Percentiles rank a stretch among this genome's conserved stretches.
Conservation (phyloP, 2,329 filamentous ascomycete species). For the Alternaria solani region DNA sequence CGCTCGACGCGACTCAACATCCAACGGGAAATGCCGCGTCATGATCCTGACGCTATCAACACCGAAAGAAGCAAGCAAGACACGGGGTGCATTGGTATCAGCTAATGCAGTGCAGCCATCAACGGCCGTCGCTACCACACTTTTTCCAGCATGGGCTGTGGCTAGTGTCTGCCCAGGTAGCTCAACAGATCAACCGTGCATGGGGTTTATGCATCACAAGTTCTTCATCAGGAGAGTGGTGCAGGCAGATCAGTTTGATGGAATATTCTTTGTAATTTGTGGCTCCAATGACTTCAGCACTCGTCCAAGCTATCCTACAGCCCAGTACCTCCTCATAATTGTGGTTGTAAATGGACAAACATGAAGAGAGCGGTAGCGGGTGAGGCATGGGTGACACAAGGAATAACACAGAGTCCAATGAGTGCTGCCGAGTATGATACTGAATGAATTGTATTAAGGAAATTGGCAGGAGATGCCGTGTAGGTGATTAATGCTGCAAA, state of each 20-base stretch:
- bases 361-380: constrained; percentile 39
- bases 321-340: constrained; percentile 30
- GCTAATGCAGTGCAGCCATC: constrained; percentile 1
- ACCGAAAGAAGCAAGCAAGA: neutral
- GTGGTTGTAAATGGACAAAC: constrained; percentile 30
- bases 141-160: neutral
- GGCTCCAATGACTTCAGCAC: constrained; percentile 29
- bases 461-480: constrained; percentile 27
- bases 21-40: neutral
- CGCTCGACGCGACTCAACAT: neutral
- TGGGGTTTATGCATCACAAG: neutral
- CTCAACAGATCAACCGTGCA: constrained; percentile 9
- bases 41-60: neutral
- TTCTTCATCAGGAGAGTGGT: neutral
- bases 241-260: constrained; percentile 1
- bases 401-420: constrained; percentile 25
- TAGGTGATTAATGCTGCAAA: constrained; percentile 30
- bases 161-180: neutral
- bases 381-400: constrained; percentile 19
- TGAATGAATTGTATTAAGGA: constrained; percentile 28
- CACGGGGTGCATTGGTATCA: neutral
- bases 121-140: constrained; percentile 1
- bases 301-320: constrained; percentile 31
- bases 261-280: constrained; percentile 35
- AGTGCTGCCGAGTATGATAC: constrained; percentile 23